phyloP scores from a whole-genome alignment of 2,329 filamentous ascomycete genomes.

The Colletotrichum gloeosporioides region DNA sequence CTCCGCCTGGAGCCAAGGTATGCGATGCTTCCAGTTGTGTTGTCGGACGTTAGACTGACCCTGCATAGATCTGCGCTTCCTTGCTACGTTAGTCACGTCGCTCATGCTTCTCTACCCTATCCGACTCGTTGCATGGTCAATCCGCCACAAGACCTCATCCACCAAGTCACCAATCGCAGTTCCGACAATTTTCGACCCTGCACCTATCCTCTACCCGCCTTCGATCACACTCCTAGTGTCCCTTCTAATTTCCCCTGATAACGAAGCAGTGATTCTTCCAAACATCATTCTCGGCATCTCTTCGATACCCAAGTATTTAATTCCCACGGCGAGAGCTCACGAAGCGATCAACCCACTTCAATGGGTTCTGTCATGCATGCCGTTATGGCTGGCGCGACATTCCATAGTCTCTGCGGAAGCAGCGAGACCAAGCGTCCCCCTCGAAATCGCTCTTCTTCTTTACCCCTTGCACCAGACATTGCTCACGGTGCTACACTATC shows the following conservation, averaged over 20 bases:
- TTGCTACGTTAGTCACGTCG: slow-evolving; percentile 38
- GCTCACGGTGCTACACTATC: slow-evolving; percentile 73
- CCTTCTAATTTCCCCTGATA: slow-evolving; percentile 71
- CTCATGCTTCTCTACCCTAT: slow-evolving; percentile 64
- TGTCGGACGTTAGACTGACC: slow-evolving; percentile 23
- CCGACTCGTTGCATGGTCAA: slow-evolving; percentile 57
- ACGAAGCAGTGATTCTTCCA: slow-evolving; percentile 68
- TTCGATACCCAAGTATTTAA: slow-evolving; percentile 74
- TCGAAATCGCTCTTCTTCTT: slow-evolving; percentile 68
- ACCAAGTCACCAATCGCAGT: slow-evolving; percentile 53
- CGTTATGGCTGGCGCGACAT: slow-evolving; percentile 47
- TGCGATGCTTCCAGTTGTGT: background rate
- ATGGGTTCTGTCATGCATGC: slow-evolving; percentile 78
- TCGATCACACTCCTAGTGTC: slow-evolving; percentile 78
- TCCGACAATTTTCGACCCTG: slow-evolving; percentile 85
- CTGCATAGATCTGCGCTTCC: slow-evolving; percentile 47
- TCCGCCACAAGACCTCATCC: slow-evolving; percentile 42
- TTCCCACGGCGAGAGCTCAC: slow-evolving; percentile 66
- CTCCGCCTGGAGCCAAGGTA: slow-evolving; percentile 56
- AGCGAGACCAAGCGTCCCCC: slow-evolving; percentile 40
- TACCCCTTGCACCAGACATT: slow-evolving; percentile 86
- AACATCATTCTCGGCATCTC: slow-evolving; percentile 84
- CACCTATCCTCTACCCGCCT: slow-evolving; percentile 86
- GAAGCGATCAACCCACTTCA: slow-evolving; percentile 72
- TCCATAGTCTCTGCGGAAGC: slow-evolving; percentile 18